Base-by-base conservation (phyloP, 768 basidiomycete species). In the Boletus speciosus region DNA sequence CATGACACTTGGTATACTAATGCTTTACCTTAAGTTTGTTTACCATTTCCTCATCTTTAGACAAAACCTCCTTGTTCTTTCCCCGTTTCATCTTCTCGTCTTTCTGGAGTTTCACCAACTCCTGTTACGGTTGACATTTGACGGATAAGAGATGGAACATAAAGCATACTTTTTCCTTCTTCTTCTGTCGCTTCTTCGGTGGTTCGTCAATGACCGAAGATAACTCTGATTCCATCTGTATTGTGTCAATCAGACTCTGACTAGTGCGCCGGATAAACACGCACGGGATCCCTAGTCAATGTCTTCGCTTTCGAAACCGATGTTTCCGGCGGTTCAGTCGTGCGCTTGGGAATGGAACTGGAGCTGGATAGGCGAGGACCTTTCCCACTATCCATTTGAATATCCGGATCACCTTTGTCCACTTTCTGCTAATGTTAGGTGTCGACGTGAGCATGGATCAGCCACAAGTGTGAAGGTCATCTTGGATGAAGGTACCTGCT, bases 1-100 rank as follows among this genome's bases (percentile, higher is more conserved):
- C 31, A 31, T 52, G n/a, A 51, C 11, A 27, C 35, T 16, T 4
- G 23, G 27, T 46, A 15, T 31, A 36, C 4, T n/a, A 46, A 39
- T 4, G 35, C 49, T 62, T 23, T 61, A 83, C 90, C 78, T 93
- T 93, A 16, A 91, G 75, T 42, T 77, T 80, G 64, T 87, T 89
- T 57, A 92, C 82, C 1, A 77, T 82, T 64, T 85, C 86, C 57
- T 91, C 90, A 40, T 88, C 84, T 65, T 85, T 86, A 4, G 73
- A 73, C 43, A 72, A 53, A 4, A 59, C 49, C 21, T 57, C 65
- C 55, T 76, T 76, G 49, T 68, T 71, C 61, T 65, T 64, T 60
- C 68, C 66, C 42, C 52, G 57, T 53, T 64, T 60, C 31, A 52
- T 44, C 45, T 74, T 74, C 45, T 66, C 59, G 1, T 54, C 50